A percentile compares a stretch with the other conserved stretches of the same genome.
These are phyloP conservation scores for Candida anglica DNA, from an alignment of 805 yeast genomes.

Conservation along the genomic window DNA sequence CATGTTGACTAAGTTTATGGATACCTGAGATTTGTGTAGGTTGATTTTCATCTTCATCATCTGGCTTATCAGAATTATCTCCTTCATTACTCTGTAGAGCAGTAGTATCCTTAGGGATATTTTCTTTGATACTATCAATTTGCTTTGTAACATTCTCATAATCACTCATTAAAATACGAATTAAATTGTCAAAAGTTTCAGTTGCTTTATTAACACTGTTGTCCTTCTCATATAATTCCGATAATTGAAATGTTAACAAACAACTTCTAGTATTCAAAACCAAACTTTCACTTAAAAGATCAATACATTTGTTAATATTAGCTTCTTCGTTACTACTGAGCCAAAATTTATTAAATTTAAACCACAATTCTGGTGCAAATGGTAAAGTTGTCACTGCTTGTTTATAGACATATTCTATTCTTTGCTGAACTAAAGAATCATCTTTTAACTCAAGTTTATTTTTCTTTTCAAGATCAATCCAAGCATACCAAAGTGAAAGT, in stretches of 20 bases:
- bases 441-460: slow-evolving; percentile 64
- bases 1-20: slow-evolving; percentile 13
- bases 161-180: slow-evolving; percentile 40
- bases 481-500: slow-evolving; percentile 56
- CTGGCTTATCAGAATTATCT: slow-evolving; percentile 5
- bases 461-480: slow-evolving; percentile 77
- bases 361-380: slow-evolving; percentile 77
- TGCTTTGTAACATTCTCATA: slow-evolving; percentile 23
- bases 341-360: slow-evolving; percentile 46
- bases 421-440: slow-evolving; percentile 39
- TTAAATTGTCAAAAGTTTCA: slow-evolving; percentile 46
- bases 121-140: slow-evolving; percentile 14
- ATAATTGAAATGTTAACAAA: slow-evolving; percentile 59
- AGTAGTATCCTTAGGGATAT: neutral
- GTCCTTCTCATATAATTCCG: slow-evolving; percentile 66
- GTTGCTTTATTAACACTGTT: slow-evolving; percentile 48
- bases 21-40: slow-evolving; percentile 4
- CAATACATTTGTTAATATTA: slow-evolving; percentile 37
- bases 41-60: slow-evolving; percentile 13
- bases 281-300: slow-evolving; percentile 52
- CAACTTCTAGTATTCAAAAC: slow-evolving; percentile 67
- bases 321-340: slow-evolving; percentile 31
- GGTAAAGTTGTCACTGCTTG: slow-evolving; percentile 61
- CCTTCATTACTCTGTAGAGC: slow-evolving; percentile 12
- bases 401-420: slow-evolving; percentile 69